Conservation (phyloP, 2,329 filamentous ascomycete genomes). For the Hirsutella rhossiliensis region DNA sequence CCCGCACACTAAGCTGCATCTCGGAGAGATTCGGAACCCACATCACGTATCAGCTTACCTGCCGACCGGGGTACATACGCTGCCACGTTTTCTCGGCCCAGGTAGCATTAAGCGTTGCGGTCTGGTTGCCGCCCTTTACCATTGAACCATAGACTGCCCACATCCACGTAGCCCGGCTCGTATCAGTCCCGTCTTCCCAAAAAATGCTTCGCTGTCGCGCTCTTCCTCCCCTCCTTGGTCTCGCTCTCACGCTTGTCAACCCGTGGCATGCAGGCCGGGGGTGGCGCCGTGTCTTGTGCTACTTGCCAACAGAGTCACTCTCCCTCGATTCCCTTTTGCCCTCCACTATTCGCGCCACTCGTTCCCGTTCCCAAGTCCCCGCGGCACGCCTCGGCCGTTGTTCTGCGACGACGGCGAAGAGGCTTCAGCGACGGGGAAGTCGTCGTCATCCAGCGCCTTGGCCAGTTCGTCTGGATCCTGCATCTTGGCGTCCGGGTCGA, state of each 20-base stretch:
- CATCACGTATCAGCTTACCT: conserved; percentile 3
- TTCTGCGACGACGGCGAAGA: conserved; percentile 10
- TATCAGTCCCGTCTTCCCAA: too few species aligned
- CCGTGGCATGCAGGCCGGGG: too few species aligned
- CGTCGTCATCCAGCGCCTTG: conserved; percentile 44
- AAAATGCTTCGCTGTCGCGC: too few species aligned
- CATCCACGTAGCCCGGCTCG: too few species aligned
- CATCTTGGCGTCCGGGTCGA: conserved; percentile 55
- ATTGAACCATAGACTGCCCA: too few species aligned
- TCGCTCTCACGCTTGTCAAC: too few species aligned
- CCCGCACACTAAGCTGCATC: neutral
- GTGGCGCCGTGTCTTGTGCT: neutral
- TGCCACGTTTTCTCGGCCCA: neutral
- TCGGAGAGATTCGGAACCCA: neutral
- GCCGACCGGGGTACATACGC: neutral
- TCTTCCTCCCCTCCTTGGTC: too few species aligned
- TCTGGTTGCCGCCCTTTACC: too few species aligned
- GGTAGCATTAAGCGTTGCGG: neutral
- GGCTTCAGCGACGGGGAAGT: conserved; percentile 23
- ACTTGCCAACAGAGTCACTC: neutral
- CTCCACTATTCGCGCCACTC: conserved; percentile 32
- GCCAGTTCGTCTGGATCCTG: conserved; percentile 54
- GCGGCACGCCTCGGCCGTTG: conserved; percentile 17
- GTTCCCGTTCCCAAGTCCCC: conserved; percentile 30
- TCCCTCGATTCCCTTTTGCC: neutral